Percentiles rank a stretch among this genome's conserved stretches.
These are phyloP conservation scores for Sergeia podlipaevii DNA, from an alignment of 208 protist species.

Conservation along the genomic window DNA sequence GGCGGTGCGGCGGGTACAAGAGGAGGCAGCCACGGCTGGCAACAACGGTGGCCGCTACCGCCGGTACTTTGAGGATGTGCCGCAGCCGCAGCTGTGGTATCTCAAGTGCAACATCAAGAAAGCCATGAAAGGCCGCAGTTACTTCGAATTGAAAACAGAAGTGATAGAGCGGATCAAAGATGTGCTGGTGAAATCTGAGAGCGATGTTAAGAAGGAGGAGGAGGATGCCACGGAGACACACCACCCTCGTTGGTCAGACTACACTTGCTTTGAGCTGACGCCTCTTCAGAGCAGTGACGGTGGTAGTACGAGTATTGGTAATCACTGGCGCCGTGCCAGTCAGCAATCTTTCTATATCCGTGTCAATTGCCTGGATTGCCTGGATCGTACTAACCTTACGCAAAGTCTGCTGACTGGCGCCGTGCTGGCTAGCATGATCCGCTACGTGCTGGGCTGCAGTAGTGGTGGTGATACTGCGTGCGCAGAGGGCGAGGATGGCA, in stretches of 20 bases:
- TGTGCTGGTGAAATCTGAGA: too few relatives aligned
- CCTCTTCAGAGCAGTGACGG: too few relatives aligned
- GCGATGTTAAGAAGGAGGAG: neutral
- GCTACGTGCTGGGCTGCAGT: slow-evolving; percentile 19
- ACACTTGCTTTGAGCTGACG: too few relatives aligned
- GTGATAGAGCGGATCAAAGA: slow-evolving; percentile 1
- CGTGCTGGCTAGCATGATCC: slow-evolving; percentile 52
- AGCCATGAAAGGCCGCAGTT: slow-evolving; percentile 27
- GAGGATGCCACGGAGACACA: too few relatives aligned
- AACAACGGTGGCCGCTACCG: too few relatives aligned
- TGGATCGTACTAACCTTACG: slow-evolving; percentile 78
- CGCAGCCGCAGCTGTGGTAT: slow-evolving; percentile 15
- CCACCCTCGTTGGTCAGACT: too few relatives aligned
- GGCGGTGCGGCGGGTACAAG: slow-evolving; percentile 25
- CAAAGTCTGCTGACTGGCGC: slow-evolving; percentile 46
- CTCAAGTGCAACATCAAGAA: slow-evolving; percentile 59
- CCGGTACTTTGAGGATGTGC: too few relatives aligned
- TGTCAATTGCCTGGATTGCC: slow-evolving; percentile 83
- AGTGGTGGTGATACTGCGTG: neutral
- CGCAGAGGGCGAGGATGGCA: too few relatives aligned
- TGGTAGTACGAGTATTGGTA: too few relatives aligned
- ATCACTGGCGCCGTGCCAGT: neutral
- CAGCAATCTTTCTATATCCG: slow-evolving; percentile 20
- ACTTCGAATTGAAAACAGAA: slow-evolving; percentile 25
- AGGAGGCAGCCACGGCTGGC: slow-evolving; percentile 6